A percentile compares a stretch with the other conserved stretches of the same genome.
phyloP scores from a whole-genome alignment of 2,329 filamentous ascomycete species.

The Fusarium metavorans region DNA sequence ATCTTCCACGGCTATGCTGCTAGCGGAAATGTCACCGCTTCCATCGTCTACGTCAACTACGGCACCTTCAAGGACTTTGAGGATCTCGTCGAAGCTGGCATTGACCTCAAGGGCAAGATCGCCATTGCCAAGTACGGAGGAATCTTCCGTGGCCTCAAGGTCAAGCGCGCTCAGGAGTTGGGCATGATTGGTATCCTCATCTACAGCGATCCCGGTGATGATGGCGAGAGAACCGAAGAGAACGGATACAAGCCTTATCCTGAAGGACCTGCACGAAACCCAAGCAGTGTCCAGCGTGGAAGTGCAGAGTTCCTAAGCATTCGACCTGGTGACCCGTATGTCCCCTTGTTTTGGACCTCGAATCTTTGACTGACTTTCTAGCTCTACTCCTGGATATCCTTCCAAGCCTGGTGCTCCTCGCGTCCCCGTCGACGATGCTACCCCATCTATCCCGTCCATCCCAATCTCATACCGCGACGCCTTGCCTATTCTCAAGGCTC shows the following conservation, averaged over 20 bases:
- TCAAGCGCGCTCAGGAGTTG: slow-evolving; percentile 91
- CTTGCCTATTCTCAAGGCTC: slow-evolving; percentile 85
- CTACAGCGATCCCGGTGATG: slow-evolving; percentile 90
- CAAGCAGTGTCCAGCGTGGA: slow-evolving; percentile 89
- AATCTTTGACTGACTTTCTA: slow-evolving; percentile 37
- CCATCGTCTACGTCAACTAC: slow-evolving; percentile 91
- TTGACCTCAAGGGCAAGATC: slow-evolving; percentile 86
- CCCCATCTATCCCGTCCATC: slow-evolving; percentile 88
- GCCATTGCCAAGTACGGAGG: slow-evolving; percentile 87
- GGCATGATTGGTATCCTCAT: slow-evolving; percentile 89
- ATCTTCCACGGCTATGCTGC: slow-evolving; percentile 97
- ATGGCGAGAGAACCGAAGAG: slow-evolving; percentile 82
- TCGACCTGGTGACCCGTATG: slow-evolving; percentile 75
- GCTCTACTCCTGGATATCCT: slow-evolving; percentile 91
- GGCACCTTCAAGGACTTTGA: slow-evolving; percentile 89
- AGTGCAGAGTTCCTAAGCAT: slow-evolving; percentile 85
- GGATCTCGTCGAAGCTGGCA: slow-evolving; percentile 79
- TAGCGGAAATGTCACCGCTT: slow-evolving; percentile 88
- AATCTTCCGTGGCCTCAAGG: slow-evolving; percentile 90
- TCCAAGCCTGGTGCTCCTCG: slow-evolving; percentile 91
- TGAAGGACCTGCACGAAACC: slow-evolving; percentile 86
- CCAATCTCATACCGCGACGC: slow-evolving; percentile 92
- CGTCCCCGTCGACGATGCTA: slow-evolving; percentile 74
- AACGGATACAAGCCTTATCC: slow-evolving; percentile 87
- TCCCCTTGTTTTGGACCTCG: slow-evolving; percentile 9